phyloP scores from a whole-genome alignment of 2,329 filamentous ascomycete genomes.

The Tothia fuscella region DNA sequence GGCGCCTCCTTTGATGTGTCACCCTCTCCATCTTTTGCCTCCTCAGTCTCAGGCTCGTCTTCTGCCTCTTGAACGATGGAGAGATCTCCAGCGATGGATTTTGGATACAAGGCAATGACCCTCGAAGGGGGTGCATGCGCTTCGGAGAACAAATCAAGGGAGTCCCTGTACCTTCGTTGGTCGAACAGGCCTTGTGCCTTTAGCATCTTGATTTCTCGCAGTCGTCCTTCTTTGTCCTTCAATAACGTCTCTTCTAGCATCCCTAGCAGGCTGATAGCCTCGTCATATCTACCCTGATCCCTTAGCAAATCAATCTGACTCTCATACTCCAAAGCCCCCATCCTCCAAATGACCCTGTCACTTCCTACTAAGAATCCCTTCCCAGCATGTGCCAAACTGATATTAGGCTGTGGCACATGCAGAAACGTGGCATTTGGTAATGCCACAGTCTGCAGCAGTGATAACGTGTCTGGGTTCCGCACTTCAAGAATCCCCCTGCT shows the following conservation, averaged over 20 bases:
- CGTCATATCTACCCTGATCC: slow-evolving; percentile 62
- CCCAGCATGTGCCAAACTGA: slow-evolving; percentile 87
- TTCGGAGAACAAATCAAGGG: slow-evolving; percentile 83
- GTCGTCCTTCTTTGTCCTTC: slow-evolving; percentile 64
- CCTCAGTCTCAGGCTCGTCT: slow-evolving; percentile 24
- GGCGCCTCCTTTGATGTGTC: slow-evolving; percentile 6
- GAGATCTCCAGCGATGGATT: slow-evolving; percentile 68
- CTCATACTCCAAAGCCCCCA: slow-evolving; percentile 87
- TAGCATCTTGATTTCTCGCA: slow-evolving; percentile 78
- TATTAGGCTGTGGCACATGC: slow-evolving; percentile 84
- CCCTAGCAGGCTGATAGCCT: slow-evolving; percentile 76
- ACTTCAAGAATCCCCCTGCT: slow-evolving; percentile 80
- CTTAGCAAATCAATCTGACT: slow-evolving; percentile 77
- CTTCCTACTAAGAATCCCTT: slow-evolving; percentile 93
- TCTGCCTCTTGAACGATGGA: slow-evolving; percentile 46
- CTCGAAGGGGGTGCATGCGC: slow-evolving; percentile 81
- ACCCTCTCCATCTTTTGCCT: slow-evolving; percentile 20
- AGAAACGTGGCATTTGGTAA: slow-evolving; percentile 73
- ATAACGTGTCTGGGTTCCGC: slow-evolving; percentile 82
- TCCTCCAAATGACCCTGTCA: slow-evolving; percentile 87
- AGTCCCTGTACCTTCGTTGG: slow-evolving; percentile 68
- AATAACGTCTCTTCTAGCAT: slow-evolving; percentile 91
- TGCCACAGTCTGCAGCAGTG: slow-evolving; percentile 72
- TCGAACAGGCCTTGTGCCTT: slow-evolving; percentile 82
- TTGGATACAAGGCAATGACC: slow-evolving; percentile 76